Evolutionary conservation across 441 rosid species (phyloP).

Genomic region (Populus hybrid): DNA sequence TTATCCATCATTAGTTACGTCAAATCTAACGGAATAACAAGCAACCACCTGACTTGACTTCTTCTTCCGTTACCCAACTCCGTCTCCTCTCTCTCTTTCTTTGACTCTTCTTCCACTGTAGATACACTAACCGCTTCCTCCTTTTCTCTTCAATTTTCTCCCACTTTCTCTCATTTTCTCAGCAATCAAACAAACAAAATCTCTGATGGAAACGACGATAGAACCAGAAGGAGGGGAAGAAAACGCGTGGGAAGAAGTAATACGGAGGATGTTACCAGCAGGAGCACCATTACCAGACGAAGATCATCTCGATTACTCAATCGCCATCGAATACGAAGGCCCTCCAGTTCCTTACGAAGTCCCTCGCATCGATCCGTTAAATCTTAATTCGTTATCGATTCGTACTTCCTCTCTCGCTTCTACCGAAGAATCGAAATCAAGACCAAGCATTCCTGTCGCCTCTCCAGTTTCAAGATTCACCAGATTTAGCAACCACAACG

Average conservation of each 20-base stretch:
- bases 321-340: slow-evolving; percentile 51
- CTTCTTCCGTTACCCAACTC: background rate
- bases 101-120: background rate
- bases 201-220: background rate
- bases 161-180: background rate
- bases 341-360: slow-evolving; percentile 43
- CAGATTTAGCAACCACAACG: slow-evolving; percentile 13
- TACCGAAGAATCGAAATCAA: background rate
- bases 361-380: slow-evolving; percentile 47
- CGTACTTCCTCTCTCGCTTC: slow-evolving; percentile 8
- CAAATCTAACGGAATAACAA: background rate
- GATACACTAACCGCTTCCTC: background rate
- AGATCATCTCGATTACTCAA: slow-evolving; percentile 57
- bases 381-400: slow-evolving; percentile 20
- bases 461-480: slow-evolving; percentile 31
- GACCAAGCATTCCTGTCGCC: slow-evolving; percentile 25
- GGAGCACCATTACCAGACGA: slow-evolving; percentile 60
- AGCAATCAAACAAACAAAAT: background rate
- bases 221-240: slow-evolving; percentile 10
- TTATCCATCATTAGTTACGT: background rate
- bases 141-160: background rate
- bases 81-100: background rate
- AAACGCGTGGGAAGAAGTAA: slow-evolving; percentile 34
- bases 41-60: background rate
- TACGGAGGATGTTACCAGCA: slow-evolving; percentile 47